These are phyloP conservation scores for Ophiostoma angusticollis DNA, from an alignment of 2,329 filamentous ascomycete species.

Conservation along the genomic window DNA sequence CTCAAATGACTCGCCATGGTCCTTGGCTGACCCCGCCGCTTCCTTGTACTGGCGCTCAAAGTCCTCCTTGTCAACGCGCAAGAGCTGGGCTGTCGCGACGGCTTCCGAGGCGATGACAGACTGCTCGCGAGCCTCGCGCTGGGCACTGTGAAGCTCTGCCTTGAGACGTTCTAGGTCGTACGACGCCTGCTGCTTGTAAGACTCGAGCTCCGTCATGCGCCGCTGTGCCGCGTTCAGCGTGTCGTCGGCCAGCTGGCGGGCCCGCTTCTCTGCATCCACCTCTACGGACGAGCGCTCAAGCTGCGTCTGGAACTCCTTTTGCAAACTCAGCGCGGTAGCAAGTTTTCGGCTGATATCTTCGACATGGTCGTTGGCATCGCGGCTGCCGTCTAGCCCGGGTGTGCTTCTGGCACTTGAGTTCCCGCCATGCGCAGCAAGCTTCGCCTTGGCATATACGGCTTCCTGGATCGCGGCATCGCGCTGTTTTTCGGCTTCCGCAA, in stretches of 20 bases:
- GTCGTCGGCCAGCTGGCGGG: slow-evolving; percentile 77
- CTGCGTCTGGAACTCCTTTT: slow-evolving; percentile 68
- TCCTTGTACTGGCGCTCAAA: slow-evolving; percentile 57
- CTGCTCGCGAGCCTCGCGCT: slow-evolving; percentile 69
- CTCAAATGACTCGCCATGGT: slow-evolving; percentile 57
- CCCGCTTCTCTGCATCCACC: slow-evolving; percentile 66
- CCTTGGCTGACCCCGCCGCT: slow-evolving; percentile 51
- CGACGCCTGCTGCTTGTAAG: slow-evolving; percentile 69
- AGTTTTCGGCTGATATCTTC: slow-evolving; percentile 71
- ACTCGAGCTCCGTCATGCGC: slow-evolving; percentile 72
- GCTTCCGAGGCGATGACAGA: slow-evolving; percentile 67
- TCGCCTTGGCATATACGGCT: slow-evolving; percentile 89
- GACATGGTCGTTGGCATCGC: slow-evolving; percentile 52
- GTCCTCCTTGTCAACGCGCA: slow-evolving; percentile 80
- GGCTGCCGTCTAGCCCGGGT: slow-evolving; percentile 44
- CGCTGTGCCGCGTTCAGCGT: slow-evolving; percentile 71
- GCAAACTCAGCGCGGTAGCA: slow-evolving; percentile 64
- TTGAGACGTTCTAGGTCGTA: slow-evolving; percentile 77
- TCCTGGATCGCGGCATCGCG: slow-evolving; percentile 89
- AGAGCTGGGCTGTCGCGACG: slow-evolving; percentile 56
- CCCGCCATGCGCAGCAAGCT: slow-evolving; percentile 58
- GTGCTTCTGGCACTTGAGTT: slow-evolving; percentile 47
- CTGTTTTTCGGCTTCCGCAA: slow-evolving; percentile 90
- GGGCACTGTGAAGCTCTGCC: slow-evolving; percentile 68
- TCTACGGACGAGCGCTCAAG: slow-evolving; percentile 58